Percentiles rank a stretch among this genome's conserved stretches.
These are phyloP conservation scores for Cladosporium sp. DNA, from an alignment of 2,329 filamentous ascomycete species.

Conservation along the genomic window DNA sequence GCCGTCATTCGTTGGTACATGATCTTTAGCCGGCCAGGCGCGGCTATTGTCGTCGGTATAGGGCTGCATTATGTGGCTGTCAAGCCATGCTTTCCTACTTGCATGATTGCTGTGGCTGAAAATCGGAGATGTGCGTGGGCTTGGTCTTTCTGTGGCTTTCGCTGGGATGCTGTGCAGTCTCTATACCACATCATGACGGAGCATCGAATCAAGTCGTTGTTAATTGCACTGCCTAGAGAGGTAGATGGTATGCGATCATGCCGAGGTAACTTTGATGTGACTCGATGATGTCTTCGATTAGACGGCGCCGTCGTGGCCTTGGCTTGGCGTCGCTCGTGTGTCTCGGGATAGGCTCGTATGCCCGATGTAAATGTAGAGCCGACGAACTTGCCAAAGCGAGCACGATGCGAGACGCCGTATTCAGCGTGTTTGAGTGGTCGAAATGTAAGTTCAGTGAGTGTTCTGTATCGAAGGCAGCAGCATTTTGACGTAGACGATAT, in stretches of 20 bases:
- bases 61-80: too few relatives aligned
- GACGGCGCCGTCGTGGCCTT: conserved; percentile 3
- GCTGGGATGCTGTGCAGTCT: too few relatives aligned
- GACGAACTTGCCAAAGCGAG: too few relatives aligned
- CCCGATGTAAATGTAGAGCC: not conserved
- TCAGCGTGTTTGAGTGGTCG: too few relatives aligned
- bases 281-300: not conserved
- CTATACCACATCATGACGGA: too few relatives aligned
- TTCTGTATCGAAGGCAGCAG: too few relatives aligned
- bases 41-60: not conserved
- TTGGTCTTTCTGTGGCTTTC: not conserved
- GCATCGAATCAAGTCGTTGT: not conserved
- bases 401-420: too few relatives aligned
- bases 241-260: too few relatives aligned
- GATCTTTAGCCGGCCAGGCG: not conserved
- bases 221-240: too few relatives aligned
- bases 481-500: too few relatives aligned
- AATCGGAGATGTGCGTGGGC: not conserved
- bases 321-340: conserved; percentile 7
- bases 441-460: too few relatives aligned
- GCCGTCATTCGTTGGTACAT: not conserved
- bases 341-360: conserved; percentile 13
- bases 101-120: conserved; percentile 7
- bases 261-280: too few relatives aligned
- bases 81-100: not conserved